Conservation (phyloP, 2,329 filamentous ascomycete genomes). For the Epichloe hybrida region DNA sequence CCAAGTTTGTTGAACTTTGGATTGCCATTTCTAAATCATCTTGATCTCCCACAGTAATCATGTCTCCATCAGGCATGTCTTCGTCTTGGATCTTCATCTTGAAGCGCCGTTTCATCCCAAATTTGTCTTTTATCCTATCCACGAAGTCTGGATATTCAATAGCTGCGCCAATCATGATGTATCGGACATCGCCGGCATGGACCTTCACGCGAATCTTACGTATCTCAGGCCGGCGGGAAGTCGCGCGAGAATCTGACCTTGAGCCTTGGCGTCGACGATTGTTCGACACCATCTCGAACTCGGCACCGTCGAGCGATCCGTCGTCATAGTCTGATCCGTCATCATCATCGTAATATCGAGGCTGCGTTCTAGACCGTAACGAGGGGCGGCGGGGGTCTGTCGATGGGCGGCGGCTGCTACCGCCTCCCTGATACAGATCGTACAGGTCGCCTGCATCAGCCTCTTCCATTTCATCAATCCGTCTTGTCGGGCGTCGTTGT, state of each 20-base stretch:
- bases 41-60: slow-evolving; percentile 95
- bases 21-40: slow-evolving; percentile 90
- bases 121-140: slow-evolving; percentile 73
- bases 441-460: slow-evolving; percentile 60
- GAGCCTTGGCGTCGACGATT: slow-evolving; percentile 33
- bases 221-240: slow-evolving; percentile 50
- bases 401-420: slow-evolving; percentile 24
- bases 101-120: slow-evolving; percentile 62
- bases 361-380: slow-evolving; percentile 25
- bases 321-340: slow-evolving; percentile 63
- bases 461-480: slow-evolving; percentile 40
- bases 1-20: slow-evolving; percentile 51
- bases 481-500: slow-evolving; percentile 16
- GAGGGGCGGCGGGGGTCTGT: slow-evolving; percentile 18
- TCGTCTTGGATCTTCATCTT: slow-evolving; percentile 86
- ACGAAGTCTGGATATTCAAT: slow-evolving; percentile 67
- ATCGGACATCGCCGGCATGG: slow-evolving; percentile 79
- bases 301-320: slow-evolving; percentile 57
- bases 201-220: slow-evolving; percentile 83
- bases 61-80: slow-evolving; percentile 60
- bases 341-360: slow-evolving; percentile 66
- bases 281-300: slow-evolving; percentile 65
- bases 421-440: slow-evolving; percentile 39
- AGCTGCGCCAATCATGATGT: slow-evolving; percentile 68
- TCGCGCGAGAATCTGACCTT: slow-evolving; percentile 36